phyloP scores from a whole-genome alignment of 1,139 yeast species.

The Sugiyamaella paludigena region DNA sequence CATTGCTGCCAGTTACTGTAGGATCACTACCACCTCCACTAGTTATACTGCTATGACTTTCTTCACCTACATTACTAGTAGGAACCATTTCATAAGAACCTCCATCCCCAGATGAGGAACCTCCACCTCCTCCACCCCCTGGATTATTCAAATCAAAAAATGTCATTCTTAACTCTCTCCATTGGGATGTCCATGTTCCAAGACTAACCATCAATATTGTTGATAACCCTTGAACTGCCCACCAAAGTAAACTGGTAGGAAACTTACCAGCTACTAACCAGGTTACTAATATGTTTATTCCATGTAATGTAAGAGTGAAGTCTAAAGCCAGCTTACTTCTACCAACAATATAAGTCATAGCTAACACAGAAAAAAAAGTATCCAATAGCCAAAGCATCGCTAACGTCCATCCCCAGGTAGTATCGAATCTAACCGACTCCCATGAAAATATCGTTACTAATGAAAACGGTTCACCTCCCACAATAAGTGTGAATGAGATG shows the following conservation, averaged over 20 bases:
- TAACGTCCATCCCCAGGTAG: slow-evolving; percentile 75
- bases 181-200: slow-evolving; percentile 83
- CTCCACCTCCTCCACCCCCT: not conserved
- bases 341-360: slow-evolving; percentile 84
- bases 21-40: not conserved
- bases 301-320: slow-evolving; percentile 86
- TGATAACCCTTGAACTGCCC: slow-evolving; percentile 72
- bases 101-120: not conserved
- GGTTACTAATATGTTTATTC: slow-evolving; percentile 68
- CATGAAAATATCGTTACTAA: slow-evolving; percentile 78
- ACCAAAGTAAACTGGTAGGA: slow-evolving; percentile 77
- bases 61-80: not conserved
- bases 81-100: slow-evolving; percentile 17
- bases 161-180: slow-evolving; percentile 84
- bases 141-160: slow-evolving; percentile 56
- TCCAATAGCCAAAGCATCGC: slow-evolving; percentile 77
- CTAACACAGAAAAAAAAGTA: slow-evolving; percentile 58
- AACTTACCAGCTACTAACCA: slow-evolving; percentile 63
- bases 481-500: slow-evolving; percentile 37
- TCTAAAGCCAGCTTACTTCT: slow-evolving; percentile 94
- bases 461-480: slow-evolving; percentile 46
- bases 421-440: slow-evolving; percentile 69
- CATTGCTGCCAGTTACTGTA: no score
- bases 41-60: not conserved
- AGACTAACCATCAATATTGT: slow-evolving; percentile 67